Evolutionary conservation across 352 stramenopile genomes (phyloP).

Genomic region (Globisporangium uncinulatum): DNA sequence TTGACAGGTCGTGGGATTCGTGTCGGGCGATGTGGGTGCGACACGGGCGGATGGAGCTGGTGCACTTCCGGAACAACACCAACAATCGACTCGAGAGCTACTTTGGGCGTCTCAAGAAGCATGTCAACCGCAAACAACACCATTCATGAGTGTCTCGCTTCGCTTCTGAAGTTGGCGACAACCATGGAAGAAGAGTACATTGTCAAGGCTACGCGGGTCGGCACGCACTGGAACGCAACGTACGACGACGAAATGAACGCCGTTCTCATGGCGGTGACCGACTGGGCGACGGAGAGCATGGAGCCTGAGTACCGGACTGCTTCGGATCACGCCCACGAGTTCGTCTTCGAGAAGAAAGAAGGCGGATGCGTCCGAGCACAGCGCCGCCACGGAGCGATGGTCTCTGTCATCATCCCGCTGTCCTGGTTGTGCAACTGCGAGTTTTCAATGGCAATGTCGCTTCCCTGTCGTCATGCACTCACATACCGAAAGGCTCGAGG

Average conservation of each 20-base stretch:
- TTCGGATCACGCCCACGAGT: too few species aligned
- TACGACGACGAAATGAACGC: neutral
- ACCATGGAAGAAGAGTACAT: neutral
- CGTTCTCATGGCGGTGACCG: neutral
- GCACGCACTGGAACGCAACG: neutral
- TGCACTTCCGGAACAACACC: neutral
- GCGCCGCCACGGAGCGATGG: too few species aligned
- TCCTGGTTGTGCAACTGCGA: too few species aligned
- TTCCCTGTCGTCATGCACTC: too few species aligned
- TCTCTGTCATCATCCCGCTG: too few species aligned
- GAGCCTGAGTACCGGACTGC: too few species aligned
- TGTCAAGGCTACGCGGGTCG: neutral
- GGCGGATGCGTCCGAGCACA: too few species aligned
- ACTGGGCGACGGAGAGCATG: too few species aligned
- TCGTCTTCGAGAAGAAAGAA: too few species aligned
- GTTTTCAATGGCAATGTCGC: too few species aligned
- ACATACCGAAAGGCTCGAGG: too few species aligned
- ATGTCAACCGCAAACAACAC: neutral
- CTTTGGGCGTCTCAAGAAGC: neutral
- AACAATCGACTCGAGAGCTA: neutral
- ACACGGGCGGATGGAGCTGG: neutral
- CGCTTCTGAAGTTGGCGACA: neutral
- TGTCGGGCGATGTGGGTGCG: neutral
- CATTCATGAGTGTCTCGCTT: neutral
- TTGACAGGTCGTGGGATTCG: neutral